A percentile compares a stretch with the other conserved stretches of the same genome.
phyloP scores from a whole-genome alignment of 352 stramenopile species.

The Saprolegnia diclina region DNA sequence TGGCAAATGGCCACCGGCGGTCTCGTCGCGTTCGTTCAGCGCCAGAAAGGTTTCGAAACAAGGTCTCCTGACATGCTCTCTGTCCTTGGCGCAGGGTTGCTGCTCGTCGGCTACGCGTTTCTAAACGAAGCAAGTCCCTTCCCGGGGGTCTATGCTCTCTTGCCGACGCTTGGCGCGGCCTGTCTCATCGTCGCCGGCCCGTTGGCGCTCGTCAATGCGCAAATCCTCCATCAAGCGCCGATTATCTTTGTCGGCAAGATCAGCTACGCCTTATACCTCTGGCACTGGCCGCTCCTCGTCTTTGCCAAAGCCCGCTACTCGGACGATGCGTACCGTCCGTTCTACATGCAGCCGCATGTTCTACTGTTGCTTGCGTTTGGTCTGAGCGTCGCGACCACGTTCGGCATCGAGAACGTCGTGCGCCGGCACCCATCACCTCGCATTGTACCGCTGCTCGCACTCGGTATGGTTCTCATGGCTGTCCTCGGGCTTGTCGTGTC shows the following conservation, averaged over 20 bases:
- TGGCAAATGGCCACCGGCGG: conserved; percentile 24
- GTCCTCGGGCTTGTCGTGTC: neutral
- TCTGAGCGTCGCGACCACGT: neutral
- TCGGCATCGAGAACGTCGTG: neutral
- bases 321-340: neutral
- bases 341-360: neutral
- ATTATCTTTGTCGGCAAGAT: conserved; percentile 26
- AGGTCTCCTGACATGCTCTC: neutral
- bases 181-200: neutral
- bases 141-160: conserved; percentile 9
- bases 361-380: neutral
- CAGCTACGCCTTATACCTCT: conserved; percentile 26
- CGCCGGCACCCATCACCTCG: neutral
- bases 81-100: neutral
- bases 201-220: neutral
- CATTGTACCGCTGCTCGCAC: neutral
- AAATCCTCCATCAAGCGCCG: neutral
- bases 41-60: neutral
- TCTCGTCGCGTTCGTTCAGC: conserved; percentile 9
- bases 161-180: conserved; percentile 20
- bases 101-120: conserved; percentile 1
- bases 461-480: neutral
- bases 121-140: conserved; percentile 14
- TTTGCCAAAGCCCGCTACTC: conserved; percentile 18
- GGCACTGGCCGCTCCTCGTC: conserved; percentile 21